A percentile compares a stretch with the other conserved stretches of the same genome.
Evolutionary conservation across 306 rosid genomes (phyloP).

Genomic region (Begonia loranthoides): DNA sequence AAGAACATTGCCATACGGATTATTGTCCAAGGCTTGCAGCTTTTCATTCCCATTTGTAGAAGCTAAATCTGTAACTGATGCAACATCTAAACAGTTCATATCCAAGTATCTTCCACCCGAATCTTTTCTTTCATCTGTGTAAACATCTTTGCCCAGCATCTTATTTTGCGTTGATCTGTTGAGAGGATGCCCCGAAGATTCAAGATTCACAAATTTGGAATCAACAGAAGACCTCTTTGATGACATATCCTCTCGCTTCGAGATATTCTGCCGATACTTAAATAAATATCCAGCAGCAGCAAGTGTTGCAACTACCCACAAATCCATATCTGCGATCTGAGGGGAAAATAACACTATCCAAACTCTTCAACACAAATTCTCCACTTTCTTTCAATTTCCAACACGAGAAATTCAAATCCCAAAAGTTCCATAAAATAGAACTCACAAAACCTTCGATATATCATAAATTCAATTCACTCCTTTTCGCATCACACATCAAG

Average conservation of each 20-base stretch:
- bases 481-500: background rate
- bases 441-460: background rate
- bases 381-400: background rate
- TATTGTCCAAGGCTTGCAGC: conserved; percentile 1
- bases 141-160: conserved; percentile 1
- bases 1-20: background rate
- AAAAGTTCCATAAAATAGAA: background rate
- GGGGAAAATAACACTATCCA: background rate
- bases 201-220: conserved; percentile 3
- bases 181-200: conserved; percentile 4
- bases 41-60: conserved; percentile 1
- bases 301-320: conserved; percentile 72
- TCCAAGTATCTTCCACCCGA: conserved; percentile 1
- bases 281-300: conserved; percentile 66
- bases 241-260: conserved; percentile 3
- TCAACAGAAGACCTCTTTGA: conserved; percentile 8
- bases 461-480: background rate
- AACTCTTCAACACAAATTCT: background rate
- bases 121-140: conserved; percentile 12
- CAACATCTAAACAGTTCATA: background rate
- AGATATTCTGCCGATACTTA: conserved; percentile 41
- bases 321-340: conserved; percentile 47
- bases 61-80: background rate
- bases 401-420: background rate
- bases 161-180: background rate